Conservation (phyloP, 768 basidiomycete genomes). For the Ramaria sp. region DNA sequence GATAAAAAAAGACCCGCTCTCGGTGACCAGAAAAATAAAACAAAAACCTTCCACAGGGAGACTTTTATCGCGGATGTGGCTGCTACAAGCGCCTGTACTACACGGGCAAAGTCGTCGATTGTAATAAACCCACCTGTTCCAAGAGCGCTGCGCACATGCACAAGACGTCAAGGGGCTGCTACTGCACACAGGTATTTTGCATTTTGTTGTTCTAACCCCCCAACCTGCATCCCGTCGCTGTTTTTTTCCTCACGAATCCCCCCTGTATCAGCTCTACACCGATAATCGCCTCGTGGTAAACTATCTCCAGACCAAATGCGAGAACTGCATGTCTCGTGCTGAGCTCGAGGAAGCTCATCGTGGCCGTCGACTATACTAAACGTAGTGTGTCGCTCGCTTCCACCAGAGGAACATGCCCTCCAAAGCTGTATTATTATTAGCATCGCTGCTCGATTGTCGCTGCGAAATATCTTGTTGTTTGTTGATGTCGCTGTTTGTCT, state of each 20-base stretch:
- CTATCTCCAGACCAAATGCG: constrained; percentile 44
- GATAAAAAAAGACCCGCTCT: too few species aligned
- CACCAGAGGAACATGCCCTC: too few species aligned
- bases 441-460: too few species aligned
- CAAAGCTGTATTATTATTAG: neutral
- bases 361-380: constrained; percentile 18
- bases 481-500: too few species aligned
- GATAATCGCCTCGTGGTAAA: constrained; percentile 50
- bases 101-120: constrained; percentile 49
- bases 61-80: constrained; percentile 8
- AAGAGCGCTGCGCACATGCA: constrained; percentile 51
- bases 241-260: neutral
- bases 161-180: constrained; percentile 44
- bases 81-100: constrained; percentile 49
- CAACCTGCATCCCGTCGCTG: constrained; percentile 1
- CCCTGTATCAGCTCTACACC: constrained; percentile 21
- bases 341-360: neutral
- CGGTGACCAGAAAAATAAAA: too few species aligned
- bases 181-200: constrained; percentile 34
- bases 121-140: constrained; percentile 36
- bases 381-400: constrained; percentile 36
- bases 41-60: constrained; percentile 3
- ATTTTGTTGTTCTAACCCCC: too few species aligned
- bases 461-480: too few species aligned
- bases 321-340: constrained; percentile 7